A percentile compares a stretch with the other conserved stretches of the same genome.
phyloP scores from a whole-genome alignment of 306 rosid genomes.

The Aeschynomene evenia region DNA sequence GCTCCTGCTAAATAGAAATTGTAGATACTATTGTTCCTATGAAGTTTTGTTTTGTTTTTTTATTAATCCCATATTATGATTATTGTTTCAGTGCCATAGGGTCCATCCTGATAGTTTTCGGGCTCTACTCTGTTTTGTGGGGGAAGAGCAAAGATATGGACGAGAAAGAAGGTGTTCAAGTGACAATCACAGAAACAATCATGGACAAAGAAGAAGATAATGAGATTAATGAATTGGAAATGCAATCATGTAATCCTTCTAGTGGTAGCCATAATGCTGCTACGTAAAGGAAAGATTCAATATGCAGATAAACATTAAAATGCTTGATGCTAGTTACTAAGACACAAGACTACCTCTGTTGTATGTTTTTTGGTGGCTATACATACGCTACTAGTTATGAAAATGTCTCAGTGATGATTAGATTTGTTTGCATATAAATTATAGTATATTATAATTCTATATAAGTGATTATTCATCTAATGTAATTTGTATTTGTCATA shows the following conservation, averaged over 20 bases:
- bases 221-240: slow-evolving; percentile 34
- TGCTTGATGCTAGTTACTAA: not conserved
- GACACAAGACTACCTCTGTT: not conserved
- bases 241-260: slow-evolving; percentile 20
- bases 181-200: not conserved
- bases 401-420: not conserved
- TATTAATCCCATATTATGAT: not conserved
- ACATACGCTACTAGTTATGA: no score
- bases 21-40: not conserved
- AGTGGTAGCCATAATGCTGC: not conserved
- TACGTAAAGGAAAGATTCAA: not conserved
- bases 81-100: slow-evolving; percentile 39
- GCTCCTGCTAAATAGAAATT: not conserved
- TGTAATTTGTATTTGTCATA: not conserved
- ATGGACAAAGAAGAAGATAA: slow-evolving; percentile 9
- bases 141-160: slow-evolving; percentile 62
- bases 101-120: slow-evolving; percentile 47
- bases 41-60: not conserved
- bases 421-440: not conserved
- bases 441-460: not conserved
- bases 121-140: slow-evolving; percentile 72
- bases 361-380: not conserved
- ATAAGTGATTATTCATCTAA: not conserved
- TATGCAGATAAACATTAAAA: slow-evolving; percentile 11
- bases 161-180: not conserved